Evolutionary conservation across 2,329 filamentous ascomycete genomes (phyloP), one percentile per base, ranked within the genome.

Genomic region (Colletotrichum sp.): DNA sequence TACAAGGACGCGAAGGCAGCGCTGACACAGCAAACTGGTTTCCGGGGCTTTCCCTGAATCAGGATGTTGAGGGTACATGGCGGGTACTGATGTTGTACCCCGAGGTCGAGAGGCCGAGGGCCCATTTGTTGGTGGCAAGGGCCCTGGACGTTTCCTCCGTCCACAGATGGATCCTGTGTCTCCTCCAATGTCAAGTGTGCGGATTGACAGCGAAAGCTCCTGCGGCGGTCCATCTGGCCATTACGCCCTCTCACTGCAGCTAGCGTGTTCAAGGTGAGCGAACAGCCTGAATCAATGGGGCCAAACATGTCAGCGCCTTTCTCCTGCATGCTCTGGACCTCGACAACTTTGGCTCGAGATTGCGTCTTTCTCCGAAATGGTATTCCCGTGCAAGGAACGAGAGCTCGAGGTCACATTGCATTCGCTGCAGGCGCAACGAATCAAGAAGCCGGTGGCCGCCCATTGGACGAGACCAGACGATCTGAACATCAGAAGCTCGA

Each of bases 41-140:
- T 48, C 70, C 34, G 44, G 64, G 74, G 57, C 64, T 55, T 65
- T 52, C 59, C 44, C 71, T 69, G 64, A 52, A 44, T 39, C 44
- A 69, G 70, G 16, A 62, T 32, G 28, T 32, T 15, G 32, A 30
- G 26, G 28, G 64, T 74, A 73, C 74, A 59, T 60, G 15, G 6
- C 59, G 64, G 73, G 74, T 74, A 74, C 74, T 30, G 26, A 12
- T 48, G 39, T 68, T 69, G 70, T 76, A 74, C 65, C 71, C 52
- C 28, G 59, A 52, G 12, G 22, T 60, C 44, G 34, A 68, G 59
- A 52, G 12, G 22, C 39, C 32, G 28, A 68, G 34, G 55, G 28
- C 39, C 65, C 57, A 55, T 59, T 57, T 15, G 65, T 64, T 73
- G 64, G 70, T 65, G 34, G 57, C 71, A 64, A 59, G 64, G 74